Evolutionary conservation across 148 eudicot genomes (phyloP).

Genomic region (Rhododendron henanense): DNA sequence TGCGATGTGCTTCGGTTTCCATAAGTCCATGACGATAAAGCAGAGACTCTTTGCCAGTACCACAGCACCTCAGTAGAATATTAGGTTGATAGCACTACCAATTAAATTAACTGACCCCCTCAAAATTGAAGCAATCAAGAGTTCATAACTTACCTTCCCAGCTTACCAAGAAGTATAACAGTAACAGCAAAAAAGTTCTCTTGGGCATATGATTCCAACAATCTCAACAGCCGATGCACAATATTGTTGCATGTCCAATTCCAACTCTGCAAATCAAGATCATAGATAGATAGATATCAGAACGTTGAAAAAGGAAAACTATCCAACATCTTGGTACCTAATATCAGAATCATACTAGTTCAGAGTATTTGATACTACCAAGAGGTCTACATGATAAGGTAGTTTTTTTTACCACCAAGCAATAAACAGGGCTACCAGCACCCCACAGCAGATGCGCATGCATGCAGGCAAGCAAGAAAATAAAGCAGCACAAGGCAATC

Average conservation of each 20-base stretch:
- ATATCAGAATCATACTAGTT: no score
- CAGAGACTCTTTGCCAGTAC: background rate
- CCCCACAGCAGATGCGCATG: no score
- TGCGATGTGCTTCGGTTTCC: background rate
- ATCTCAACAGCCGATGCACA: constrained; percentile 35
- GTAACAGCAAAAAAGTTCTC: constrained; percentile 32
- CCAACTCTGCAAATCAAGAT: constrained; percentile 52
- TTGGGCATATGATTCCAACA: constrained; percentile 33
- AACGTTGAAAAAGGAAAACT: background rate
- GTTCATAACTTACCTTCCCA: constrained; percentile 54
- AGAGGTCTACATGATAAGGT: no score
- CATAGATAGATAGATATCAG: background rate
- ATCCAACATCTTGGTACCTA: no score
- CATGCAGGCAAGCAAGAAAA: no score
- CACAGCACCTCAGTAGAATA: background rate
- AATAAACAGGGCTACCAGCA: no score
- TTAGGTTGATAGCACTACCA: background rate
- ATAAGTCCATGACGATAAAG: background rate
- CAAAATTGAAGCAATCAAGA: background rate
- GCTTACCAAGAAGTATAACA: constrained; percentile 53
- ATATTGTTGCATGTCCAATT: constrained; percentile 50
- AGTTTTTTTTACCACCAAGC: no score
- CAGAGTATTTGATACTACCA: no score
- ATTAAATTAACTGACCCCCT: background rate
- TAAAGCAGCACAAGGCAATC: background rate